Evolutionary conservation across 345 rosid genomes (phyloP), one percentile per base, ranked within the genome.

Genomic region (Stellera chamaejasme): DNA sequence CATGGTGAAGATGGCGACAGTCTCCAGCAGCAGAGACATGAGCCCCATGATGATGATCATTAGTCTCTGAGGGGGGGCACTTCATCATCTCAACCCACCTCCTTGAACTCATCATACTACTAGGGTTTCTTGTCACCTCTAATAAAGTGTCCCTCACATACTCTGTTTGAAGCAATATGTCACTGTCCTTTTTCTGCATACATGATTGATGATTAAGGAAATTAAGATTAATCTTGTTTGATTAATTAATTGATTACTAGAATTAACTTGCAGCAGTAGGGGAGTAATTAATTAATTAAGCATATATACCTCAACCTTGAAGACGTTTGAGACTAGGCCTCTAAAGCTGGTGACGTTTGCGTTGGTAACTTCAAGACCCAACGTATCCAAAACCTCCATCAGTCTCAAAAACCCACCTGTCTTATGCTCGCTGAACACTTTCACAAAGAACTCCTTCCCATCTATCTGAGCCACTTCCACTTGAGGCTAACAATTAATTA

Each of bases 401-500:
- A 92, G 75, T 65, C 79, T 84, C 48, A 79, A 81, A 68, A 92
- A 86, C 2, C 94, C 97, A 12, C 99, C 89, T 0, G 84, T 74
- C 67, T 78, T 84, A 68, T 84, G 88, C 79, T 89, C 99, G 42
- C 91, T 80, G 3, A 93, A 86, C 10, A 89, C 96, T 75, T 87
- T 89, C 11, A 93, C 85, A 69, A 86, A 93, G 61, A 86, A 93
- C 79, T 79, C 82, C 48, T 81, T 89, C 9, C 90, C 91, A 56
- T 93, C 81, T 58, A 89, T 70, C 73, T 89, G 95, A 51, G 75
- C 81, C 62, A 93, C 96, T 57, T 93, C 93, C 54, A 93, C 99
- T 76, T 93, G 97, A 11, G 74, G 82, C 98, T 92, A 19, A 64
- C 41, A 64, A 63, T 32, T n/a, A n/a, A n/a, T n/a, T n/a, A n/a